Conservation (phyloP, 2,329 filamentous ascomycete species). For the Paracoccidioides brasiliensis region DNA sequence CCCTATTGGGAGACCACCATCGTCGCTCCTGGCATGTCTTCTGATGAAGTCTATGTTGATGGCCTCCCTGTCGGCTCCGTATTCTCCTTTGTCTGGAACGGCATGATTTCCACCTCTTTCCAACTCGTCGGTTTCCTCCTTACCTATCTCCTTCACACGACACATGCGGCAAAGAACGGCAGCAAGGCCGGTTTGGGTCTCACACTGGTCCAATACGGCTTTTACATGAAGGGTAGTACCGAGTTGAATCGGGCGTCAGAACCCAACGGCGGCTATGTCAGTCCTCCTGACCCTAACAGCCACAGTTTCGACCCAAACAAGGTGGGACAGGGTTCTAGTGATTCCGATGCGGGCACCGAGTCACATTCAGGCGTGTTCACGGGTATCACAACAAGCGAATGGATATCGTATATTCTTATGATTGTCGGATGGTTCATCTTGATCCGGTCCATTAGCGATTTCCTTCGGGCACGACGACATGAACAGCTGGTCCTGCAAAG, state of each 20-base stretch:
- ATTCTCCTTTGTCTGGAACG: conserved; percentile 65
- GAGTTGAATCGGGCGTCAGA: conserved; percentile 21
- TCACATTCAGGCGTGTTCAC: conserved; percentile 26
- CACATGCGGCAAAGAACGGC: conserved; percentile 94
- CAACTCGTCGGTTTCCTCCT: conserved; percentile 94
- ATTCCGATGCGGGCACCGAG: conserved; percentile 12
- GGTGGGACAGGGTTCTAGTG: conserved; percentile 37
- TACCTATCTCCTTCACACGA: conserved; percentile 94
- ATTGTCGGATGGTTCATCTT: conserved; percentile 96
- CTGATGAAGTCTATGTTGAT: conserved; percentile 92
- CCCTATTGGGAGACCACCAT: conserved; percentile 99
- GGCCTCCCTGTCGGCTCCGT: conserved; percentile 81
- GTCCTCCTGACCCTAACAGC: conserved; percentile 71
- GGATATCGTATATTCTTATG: conserved; percentile 88
- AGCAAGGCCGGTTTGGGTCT: conserved; percentile 89
- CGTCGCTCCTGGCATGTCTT: conserved; percentile 77
- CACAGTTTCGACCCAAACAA: conserved; percentile 72
- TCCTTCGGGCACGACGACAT: conserved; percentile 72
- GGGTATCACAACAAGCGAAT: conserved; percentile 63
- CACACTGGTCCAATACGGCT: conserved; percentile 90
- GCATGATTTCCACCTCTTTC: conserved; percentile 96
- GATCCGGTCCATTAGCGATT: conserved; percentile 86
- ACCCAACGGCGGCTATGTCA: conserved; percentile 40
- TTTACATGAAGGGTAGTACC: conserved; percentile 67
- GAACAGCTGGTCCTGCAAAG: conserved; percentile 89